Percentiles rank a stretch among this genome's conserved stretches.
These are phyloP conservation scores for Breynia disticha DNA, from an alignment of 441 rosid genomes.

Conservation along the genomic window DNA sequence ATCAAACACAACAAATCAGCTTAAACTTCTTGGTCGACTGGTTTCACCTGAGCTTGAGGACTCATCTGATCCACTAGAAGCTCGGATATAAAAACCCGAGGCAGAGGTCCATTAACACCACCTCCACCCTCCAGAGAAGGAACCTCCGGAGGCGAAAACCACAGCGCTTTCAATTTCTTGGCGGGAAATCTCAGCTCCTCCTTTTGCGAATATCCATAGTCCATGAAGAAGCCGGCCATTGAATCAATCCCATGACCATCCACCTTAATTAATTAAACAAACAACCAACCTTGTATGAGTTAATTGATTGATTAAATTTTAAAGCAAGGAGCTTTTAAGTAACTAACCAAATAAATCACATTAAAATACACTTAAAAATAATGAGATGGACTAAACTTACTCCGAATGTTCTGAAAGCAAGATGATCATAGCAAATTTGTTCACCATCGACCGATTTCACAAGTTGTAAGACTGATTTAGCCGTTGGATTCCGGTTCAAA, in stretches of 20 bases:
- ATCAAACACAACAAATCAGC: neutral
- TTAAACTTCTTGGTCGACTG: neutral
- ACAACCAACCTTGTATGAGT: no score
- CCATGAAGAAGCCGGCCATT: slow-evolving; percentile 68
- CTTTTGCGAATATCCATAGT: slow-evolving; percentile 59
- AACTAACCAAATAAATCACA: no score
- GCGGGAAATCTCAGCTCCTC: slow-evolving; percentile 88
- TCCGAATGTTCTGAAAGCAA: slow-evolving; percentile 93
- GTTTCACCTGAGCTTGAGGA: slow-evolving; percentile 56
- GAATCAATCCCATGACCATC: slow-evolving; percentile 75
- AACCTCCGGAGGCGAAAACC: slow-evolving; percentile 80
- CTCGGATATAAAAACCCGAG: slow-evolving; percentile 84
- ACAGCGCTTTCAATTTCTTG: slow-evolving; percentile 76
- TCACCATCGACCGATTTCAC: slow-evolving; percentile 46
- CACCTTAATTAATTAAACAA: slow-evolving; percentile 11
- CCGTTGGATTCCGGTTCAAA: slow-evolving; percentile 66
- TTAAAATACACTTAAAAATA: no score
- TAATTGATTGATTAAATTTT: no score
- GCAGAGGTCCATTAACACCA: slow-evolving; percentile 67
- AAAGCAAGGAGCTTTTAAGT: no score
- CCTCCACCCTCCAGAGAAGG: slow-evolving; percentile 31
- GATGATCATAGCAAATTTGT: slow-evolving; percentile 70
- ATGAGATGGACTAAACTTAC: slow-evolving; percentile 18
- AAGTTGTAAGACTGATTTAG: slow-evolving; percentile 58
- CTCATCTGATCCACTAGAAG: slow-evolving; percentile 77